Evolutionary conservation across 192 early-diverging fungal genomes (phyloP).

Genomic region (Mortierella antarctica): DNA sequence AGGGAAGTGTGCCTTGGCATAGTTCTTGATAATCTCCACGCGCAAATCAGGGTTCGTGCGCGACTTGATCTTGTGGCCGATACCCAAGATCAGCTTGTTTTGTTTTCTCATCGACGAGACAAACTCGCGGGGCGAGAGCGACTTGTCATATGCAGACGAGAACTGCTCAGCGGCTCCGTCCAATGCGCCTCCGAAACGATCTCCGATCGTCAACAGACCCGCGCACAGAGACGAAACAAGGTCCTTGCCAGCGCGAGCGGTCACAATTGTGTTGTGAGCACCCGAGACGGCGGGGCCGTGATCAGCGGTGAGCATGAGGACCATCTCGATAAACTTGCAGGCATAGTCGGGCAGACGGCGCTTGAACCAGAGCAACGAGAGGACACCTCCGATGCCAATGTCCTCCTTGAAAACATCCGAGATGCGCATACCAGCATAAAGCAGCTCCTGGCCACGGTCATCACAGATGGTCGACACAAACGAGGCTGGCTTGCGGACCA

Average conservation of each 20-base stretch:
- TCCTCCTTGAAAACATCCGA: constrained; percentile 98
- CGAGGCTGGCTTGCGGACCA: constrained; percentile 97
- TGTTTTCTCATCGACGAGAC: constrained; percentile 94
- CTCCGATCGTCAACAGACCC: constrained; percentile 97
- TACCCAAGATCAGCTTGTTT: constrained; percentile 98
- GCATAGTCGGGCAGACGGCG: constrained; percentile 94
- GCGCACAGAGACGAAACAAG: constrained; percentile 94
- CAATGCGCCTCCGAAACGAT: constrained; percentile 97
- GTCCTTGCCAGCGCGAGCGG: constrained; percentile 97
- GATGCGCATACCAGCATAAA: constrained; percentile 99
- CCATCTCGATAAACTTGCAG: constrained; percentile 99
- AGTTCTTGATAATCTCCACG: constrained; percentile 95
- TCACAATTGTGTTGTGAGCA: constrained; percentile 91
- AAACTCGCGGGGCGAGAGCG: constrained; percentile 92
- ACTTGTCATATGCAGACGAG: constrained; percentile 92
- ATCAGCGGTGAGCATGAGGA: constrained; percentile 99
- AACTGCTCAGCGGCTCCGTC: constrained; percentile 97
- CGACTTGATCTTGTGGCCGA: constrained; percentile 99
- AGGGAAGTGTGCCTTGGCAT: constrained; percentile 89
- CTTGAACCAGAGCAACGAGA: constrained; percentile 99
- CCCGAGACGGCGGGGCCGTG: constrained; percentile 98
- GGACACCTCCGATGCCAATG: constrained; percentile 97
- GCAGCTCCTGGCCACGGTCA: constrained; percentile 98
- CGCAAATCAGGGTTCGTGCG: constrained; percentile 98
- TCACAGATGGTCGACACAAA: constrained; percentile 99